Base-by-base conservation (phyloP, 192 early-diverging fungal genomes). In the Umbelopsis sp. region DNA sequence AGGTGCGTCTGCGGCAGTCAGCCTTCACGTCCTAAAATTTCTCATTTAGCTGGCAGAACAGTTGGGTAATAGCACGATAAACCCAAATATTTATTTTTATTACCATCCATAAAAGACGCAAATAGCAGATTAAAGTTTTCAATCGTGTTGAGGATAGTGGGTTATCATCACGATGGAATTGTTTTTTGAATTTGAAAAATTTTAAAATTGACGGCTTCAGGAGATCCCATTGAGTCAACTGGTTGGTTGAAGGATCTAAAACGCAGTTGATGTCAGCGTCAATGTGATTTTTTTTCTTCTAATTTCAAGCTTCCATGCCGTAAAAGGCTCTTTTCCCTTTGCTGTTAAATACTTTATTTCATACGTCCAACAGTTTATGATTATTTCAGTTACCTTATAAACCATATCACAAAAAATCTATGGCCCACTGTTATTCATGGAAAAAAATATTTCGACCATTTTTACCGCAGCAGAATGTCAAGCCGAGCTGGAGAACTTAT, bases 161-260 rank as follows among this genome's bases (percentile, higher is more conserved):
- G n/a, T 20, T 10, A 34, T 62, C 29, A 32, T 32, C 29, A 34
- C 17, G 25, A 20, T 20, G 56, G 26, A 31, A 8, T 56, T 2
- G 29, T 9, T 31, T 32, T 17, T 20, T 10, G 34, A 34, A 62
- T 34, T 17, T 17, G 24, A 4, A 7, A 62, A 29, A 62, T 62
- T 62, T 62, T 62, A 62, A 62, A 62, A 34, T 34, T 32, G 29
- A 36, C 56, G 25, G 26, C 56, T 34, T n/a, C n/a, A 62, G 31
- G 56, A 31, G 26, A 26, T 62, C 56, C 29, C 10, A 34, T 6
- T 20, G 25, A 34, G 56, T 62, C 47, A 49, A 49, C 47, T 62
- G 56, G 56, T 62, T 62, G 56, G 32, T 31, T 20, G 56, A 4
- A 62, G 29, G 47, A 49, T 6, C 1, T 17, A 16, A 62, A 62